Evolutionary conservation across 208 protist genomes (phyloP).

Genomic region (Crithidia thermophila): DNA sequence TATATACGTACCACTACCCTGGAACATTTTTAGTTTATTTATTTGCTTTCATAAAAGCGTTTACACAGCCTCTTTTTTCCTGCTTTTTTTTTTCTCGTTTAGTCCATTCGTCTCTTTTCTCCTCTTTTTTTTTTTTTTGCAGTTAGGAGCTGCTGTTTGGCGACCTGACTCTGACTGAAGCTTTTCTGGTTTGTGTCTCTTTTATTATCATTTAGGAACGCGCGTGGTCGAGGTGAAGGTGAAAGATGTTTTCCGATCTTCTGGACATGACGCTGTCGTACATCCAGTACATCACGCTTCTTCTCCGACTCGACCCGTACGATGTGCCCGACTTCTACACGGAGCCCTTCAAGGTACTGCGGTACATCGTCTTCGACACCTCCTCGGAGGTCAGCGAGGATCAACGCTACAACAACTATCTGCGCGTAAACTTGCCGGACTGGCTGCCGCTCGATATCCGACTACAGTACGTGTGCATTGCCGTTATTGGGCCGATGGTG

Average conservation of each 20-base stretch:
- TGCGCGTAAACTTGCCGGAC: conserved; percentile 40
- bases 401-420: conserved; percentile 44
- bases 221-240: not conserved
- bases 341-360: conserved; percentile 32
- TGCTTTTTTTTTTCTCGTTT: not conserved
- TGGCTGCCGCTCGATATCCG: conserved; percentile 74
- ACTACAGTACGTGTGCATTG: conserved; percentile 54
- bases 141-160: too few relatives aligned
- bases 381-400: conserved; percentile 13
- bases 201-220: not conserved
- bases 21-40: too few relatives aligned
- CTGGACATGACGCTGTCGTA: conserved; percentile 73
- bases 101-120: not conserved
- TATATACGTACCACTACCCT: too few relatives aligned
- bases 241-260: conserved; percentile 66
- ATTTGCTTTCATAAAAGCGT: too few relatives aligned
- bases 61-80: too few relatives aligned
- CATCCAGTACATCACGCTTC: conserved; percentile 71
- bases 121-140: not conserved
- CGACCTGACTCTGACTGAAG: too few relatives aligned
- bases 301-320: conserved; percentile 48
- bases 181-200: not conserved
- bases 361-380: conserved; percentile 42
- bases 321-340: conserved; percentile 53
- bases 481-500: conserved; percentile 45